phyloP scores from a whole-genome alignment of 2,329 filamentous ascomycete genomes.

The Monilinia laxa region DNA sequence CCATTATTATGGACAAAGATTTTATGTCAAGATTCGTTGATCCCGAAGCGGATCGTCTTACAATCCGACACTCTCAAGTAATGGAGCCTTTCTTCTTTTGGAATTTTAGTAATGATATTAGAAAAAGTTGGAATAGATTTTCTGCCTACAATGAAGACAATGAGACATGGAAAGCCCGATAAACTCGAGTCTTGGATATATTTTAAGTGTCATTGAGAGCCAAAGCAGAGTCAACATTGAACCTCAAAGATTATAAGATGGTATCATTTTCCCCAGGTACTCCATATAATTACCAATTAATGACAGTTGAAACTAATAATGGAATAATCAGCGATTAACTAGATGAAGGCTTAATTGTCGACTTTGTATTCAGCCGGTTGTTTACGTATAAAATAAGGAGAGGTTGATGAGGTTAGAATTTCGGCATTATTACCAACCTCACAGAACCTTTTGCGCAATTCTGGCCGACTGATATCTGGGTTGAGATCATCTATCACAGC shows the following conservation, averaged over 20 bases:
- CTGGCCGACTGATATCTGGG: neutral
- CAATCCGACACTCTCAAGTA: constrained; percentile 18
- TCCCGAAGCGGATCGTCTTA: constrained; percentile 15
- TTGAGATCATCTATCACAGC: neutral
- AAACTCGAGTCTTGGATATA: constrained; percentile 17
- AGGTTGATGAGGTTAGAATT: neutral
- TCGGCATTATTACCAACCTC: neutral
- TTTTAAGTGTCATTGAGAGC: constrained; percentile 23
- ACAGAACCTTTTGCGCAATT: constrained; percentile 1
- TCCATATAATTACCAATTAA: constrained; percentile 21
- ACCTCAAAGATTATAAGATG: constrained; percentile 28
- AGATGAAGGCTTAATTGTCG: neutral
- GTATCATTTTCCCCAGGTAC: constrained; percentile 24
- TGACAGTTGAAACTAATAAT: constrained; percentile 23
- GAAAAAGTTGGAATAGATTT: constrained; percentile 20
- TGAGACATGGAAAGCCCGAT: constrained; percentile 18
- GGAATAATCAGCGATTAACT: neutral
- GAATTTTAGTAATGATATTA: neutral
- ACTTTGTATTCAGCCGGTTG: constrained; percentile 5
- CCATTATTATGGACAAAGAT: constrained; percentile 10
- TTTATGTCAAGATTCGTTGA: constrained; percentile 12
- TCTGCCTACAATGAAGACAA: constrained; percentile 23
- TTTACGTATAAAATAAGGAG: constrained; percentile 4
- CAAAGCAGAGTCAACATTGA: constrained; percentile 28
- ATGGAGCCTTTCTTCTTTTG: constrained; percentile 27